Conservation (phyloP, 257 asterid species). For the Forsythia suspensa region DNA sequence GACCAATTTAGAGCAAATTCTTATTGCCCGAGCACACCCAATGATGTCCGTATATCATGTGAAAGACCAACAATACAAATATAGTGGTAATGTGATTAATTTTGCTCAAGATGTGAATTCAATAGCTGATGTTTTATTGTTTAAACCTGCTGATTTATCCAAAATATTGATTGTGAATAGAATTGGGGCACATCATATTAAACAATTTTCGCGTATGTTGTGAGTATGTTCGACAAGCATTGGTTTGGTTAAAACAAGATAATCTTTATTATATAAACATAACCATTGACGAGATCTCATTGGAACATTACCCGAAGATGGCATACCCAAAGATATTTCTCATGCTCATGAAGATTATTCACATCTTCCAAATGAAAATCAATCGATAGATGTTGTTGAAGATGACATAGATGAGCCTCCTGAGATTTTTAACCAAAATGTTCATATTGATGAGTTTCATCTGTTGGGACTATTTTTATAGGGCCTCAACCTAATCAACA, state of each 20-base stretch:
- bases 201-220: not conserved
- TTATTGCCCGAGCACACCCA: too few species aligned
- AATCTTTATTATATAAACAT: not conserved
- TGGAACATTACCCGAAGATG: not conserved
- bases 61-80: not conserved
- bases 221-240: not conserved
- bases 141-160: not conserved
- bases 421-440: too few species aligned
- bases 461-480: not conserved
- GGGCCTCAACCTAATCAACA: not conserved
- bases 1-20: too few species aligned
- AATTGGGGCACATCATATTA: not conserved
- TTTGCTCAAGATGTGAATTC: not conserved
- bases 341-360: not conserved
- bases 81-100: not conserved
- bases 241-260: not conserved
- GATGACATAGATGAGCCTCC: not conserved
- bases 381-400: too few species aligned
- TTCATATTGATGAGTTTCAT: too few species aligned
- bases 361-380: too few species aligned
- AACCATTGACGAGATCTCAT: not conserved
- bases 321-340: not conserved
- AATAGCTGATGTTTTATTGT: not conserved
- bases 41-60: not conserved
- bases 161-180: not conserved